Percentiles rank a stretch among this genome's conserved stretches.
Evolutionary conservation across 1,284 basidiomycete genomes (phyloP).

Genomic region (Ustilago cynodontis): DNA sequence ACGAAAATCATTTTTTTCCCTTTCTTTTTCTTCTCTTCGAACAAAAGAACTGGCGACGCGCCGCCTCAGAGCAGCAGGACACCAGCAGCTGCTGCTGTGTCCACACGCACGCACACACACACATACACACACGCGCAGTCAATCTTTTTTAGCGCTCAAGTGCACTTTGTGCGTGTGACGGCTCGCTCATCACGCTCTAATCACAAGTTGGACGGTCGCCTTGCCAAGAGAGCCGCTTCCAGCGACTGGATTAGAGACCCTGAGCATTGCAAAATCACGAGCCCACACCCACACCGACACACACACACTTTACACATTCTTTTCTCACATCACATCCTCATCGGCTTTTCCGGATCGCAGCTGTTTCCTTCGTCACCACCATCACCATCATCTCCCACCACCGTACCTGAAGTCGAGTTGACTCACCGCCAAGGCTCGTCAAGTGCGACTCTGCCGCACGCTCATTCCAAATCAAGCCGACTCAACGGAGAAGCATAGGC

Average conservation of each 20-base stretch:
- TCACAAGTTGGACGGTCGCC: not conserved
- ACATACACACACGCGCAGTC: not conserved
- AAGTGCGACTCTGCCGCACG: not conserved
- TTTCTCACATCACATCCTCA: not conserved
- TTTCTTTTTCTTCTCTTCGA: too few species aligned
- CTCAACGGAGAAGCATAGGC: not conserved
- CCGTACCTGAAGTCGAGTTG: too few species aligned
- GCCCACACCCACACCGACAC: too few species aligned
- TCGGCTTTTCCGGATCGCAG: not conserved
- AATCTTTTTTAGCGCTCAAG: not conserved
- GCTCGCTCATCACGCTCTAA: slow-evolving; percentile 2
- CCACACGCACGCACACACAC: not conserved
- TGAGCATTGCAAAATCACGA: not conserved
- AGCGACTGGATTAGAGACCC: not conserved
- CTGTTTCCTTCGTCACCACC: not conserved
- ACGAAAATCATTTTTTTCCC: too few species aligned
- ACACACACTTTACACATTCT: too few species aligned
- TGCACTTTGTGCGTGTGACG: not conserved
- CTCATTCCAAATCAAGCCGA: not conserved
- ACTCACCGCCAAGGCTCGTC: too few species aligned
- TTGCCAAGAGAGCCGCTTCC: not conserved
- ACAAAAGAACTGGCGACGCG: not conserved
- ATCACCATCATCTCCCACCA: not conserved
- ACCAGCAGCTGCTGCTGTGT: too few species aligned
- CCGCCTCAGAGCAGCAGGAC: too few species aligned